A percentile compares a stretch with the other conserved stretches of the same genome.
These are phyloP conservation scores for Taphrina sp. DNA, from an alignment of 1,139 yeast genomes.

Conservation along the genomic window DNA sequence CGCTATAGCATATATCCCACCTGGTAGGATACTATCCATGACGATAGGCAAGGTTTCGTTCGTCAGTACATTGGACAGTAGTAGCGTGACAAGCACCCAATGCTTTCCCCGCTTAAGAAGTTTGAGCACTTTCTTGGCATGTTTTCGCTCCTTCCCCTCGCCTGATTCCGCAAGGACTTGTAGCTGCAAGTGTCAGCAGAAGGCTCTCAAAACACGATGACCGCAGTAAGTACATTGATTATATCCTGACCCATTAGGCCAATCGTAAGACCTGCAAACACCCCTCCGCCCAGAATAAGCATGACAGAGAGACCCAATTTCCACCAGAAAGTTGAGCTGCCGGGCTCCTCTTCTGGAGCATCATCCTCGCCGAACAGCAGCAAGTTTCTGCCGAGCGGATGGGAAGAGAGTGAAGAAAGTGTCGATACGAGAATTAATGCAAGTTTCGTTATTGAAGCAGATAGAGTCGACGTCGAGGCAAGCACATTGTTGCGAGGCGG, in stretches of 20 bases:
- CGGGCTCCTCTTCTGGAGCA: slow-evolving; percentile 28
- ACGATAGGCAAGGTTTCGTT: slow-evolving; percentile 95
- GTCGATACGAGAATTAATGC: slow-evolving; percentile 1
- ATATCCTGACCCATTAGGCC: slow-evolving; percentile 97
- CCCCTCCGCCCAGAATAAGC: slow-evolving; percentile 86
- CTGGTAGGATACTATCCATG: slow-evolving; percentile 86
- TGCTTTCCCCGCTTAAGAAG: slow-evolving; percentile 84
- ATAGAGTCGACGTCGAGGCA: not conserved
- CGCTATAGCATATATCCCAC: slow-evolving; percentile 97
- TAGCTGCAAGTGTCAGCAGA: slow-evolving; percentile 38
- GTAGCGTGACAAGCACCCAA: slow-evolving; percentile 92
- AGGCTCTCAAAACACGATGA: not conserved
- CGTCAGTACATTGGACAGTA: slow-evolving; percentile 83
- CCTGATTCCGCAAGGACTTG: slow-evolving; percentile 53
- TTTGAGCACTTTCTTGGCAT: slow-evolving; percentile 71
- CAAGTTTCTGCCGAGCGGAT: slow-evolving; percentile 6
- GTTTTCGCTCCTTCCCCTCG: slow-evolving; percentile 56
- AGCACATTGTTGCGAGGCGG: not conserved
- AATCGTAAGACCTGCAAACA: slow-evolving; percentile 90
- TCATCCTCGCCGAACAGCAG: slow-evolving; percentile 1
- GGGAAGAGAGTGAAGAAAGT: slow-evolving; percentile 16
- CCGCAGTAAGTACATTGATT: slow-evolving; percentile 3
- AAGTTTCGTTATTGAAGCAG: slow-evolving; percentile 9
- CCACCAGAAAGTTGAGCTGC: slow-evolving; percentile 48
- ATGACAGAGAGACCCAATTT: slow-evolving; percentile 60